A percentile compares a stretch with the other conserved stretches of the same genome.
Evolutionary conservation across 1,139 yeast species (phyloP).

Genomic region (Suhomyces ambrosiae): DNA sequence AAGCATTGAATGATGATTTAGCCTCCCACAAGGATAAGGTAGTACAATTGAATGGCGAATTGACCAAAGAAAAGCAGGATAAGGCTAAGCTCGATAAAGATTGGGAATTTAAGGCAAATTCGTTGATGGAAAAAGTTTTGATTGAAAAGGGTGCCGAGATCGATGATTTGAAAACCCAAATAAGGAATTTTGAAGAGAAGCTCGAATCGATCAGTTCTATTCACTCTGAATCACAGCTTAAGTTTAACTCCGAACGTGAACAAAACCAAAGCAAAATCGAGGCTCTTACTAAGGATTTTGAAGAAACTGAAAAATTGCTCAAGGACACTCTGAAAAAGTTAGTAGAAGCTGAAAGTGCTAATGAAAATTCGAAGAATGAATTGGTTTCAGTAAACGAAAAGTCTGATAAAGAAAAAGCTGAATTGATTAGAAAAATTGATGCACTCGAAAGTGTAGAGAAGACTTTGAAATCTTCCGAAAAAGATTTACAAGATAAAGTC

Average conservation of each 20-base stretch:
- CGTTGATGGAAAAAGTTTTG: slow-evolving; percentile 31
- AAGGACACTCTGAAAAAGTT: background rate
- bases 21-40: slow-evolving; percentile 7
- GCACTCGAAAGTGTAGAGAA: background rate
- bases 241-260: slow-evolving; percentile 3
- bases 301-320: background rate
- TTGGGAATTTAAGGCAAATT: slow-evolving; percentile 32
- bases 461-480: background rate
- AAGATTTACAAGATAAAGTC: slow-evolving; percentile 4
- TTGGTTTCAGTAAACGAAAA: background rate
- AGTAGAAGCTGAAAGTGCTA: background rate
- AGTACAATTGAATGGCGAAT: slow-evolving; percentile 6
- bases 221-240: slow-evolving; percentile 7
- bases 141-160: slow-evolving; percentile 28
- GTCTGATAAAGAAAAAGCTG: background rate
- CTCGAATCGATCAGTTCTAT: slow-evolving; percentile 4
- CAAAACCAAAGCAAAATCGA: slow-evolving; percentile 29
- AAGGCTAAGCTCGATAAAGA: slow-evolving; percentile 23
- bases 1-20: slow-evolving; percentile 8
- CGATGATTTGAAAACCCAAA: slow-evolving; percentile 6
- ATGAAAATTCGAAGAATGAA: too few species aligned
- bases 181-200: slow-evolving; percentile 5
- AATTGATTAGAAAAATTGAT: background rate
- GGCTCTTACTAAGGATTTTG: slow-evolving; percentile 7
- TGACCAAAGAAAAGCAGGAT: slow-evolving; percentile 16